Conservation (phyloP, 441 rosid genomes). For the Geranium incanum region DNA sequence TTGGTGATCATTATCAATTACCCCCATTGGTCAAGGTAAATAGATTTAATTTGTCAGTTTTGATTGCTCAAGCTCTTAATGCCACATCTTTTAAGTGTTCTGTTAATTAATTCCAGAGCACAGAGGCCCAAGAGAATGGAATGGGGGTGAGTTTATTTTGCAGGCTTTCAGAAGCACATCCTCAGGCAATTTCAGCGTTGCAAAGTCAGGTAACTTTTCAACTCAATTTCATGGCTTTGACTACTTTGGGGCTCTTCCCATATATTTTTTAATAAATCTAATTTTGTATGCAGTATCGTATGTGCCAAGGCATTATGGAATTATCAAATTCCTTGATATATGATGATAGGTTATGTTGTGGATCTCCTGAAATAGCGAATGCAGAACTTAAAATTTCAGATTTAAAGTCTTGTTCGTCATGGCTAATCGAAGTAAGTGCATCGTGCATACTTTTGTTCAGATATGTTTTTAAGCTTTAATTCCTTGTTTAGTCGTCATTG, state of each 20-base stretch:
- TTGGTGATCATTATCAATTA: slow-evolving; percentile 97
- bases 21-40: slow-evolving; percentile 92
- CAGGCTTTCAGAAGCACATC: slow-evolving; percentile 96
- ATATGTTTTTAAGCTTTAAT: not conserved
- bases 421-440: slow-evolving; percentile 64
- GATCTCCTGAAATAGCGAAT: slow-evolving; percentile 77
- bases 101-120: slow-evolving; percentile 46
- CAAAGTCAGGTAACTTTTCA: slow-evolving; percentile 75
- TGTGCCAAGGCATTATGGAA: slow-evolving; percentile 91
- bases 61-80: slow-evolving; percentile 16
- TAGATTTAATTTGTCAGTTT: slow-evolving; percentile 10
- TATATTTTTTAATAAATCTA: slow-evolving; percentile 18
- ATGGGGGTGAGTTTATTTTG: slow-evolving; percentile 93
- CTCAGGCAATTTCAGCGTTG: slow-evolving; percentile 88
- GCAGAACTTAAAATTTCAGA: slow-evolving; percentile 52
- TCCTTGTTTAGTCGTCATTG: not conserved
- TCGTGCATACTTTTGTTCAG: not conserved
- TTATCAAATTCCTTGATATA: slow-evolving; percentile 87
- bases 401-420: slow-evolving; percentile 37
- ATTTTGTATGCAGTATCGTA: slow-evolving; percentile 67
- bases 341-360: slow-evolving; percentile 80
- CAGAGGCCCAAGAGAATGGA: slow-evolving; percentile 93
- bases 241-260: slow-evolving; percentile 14
- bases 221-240: slow-evolving; percentile 15
- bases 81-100: slow-evolving; percentile 17